A percentile compares a stretch with the other conserved stretches of the same genome.
Conservation (phyloP, 768 basidiomycete genomes). For the Albatrellus ellisii region DNA sequence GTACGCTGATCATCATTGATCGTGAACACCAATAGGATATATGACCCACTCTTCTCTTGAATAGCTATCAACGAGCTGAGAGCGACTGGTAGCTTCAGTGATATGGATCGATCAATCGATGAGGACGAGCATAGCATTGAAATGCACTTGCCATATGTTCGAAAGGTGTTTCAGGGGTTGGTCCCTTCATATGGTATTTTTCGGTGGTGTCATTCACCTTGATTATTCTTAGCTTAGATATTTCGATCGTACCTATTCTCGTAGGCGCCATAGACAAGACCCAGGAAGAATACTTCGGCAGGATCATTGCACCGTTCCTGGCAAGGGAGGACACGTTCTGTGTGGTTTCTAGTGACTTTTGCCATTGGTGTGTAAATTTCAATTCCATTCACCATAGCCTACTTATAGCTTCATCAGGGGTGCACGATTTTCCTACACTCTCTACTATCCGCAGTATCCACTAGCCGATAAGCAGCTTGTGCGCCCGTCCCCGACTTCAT, state of each 20-base stretch:
- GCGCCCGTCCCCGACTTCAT: constrained; percentile 17
- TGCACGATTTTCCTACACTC: constrained; percentile 73
- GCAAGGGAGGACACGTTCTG: constrained; percentile 69
- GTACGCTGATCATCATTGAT: constrained; percentile 32
- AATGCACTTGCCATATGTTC: constrained; percentile 91
- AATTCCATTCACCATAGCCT: background rate
- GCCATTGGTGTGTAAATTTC: constrained; percentile 61
- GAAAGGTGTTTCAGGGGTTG: constrained; percentile 75
- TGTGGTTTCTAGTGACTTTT: constrained; percentile 93
- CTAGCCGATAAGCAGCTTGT: constrained; percentile 22
- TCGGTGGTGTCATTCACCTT: background rate
- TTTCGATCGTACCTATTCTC: constrained; percentile 79
- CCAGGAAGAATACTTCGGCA: constrained; percentile 51
- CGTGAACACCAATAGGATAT: background rate
- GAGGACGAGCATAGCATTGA: constrained; percentile 96
- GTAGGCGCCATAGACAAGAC: constrained; percentile 64
- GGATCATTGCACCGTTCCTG: constrained; percentile 70
- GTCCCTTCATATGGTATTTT: constrained; percentile 6
- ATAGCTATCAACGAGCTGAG: constrained; percentile 57
- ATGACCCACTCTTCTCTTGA: background rate
- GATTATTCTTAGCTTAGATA: constrained; percentile 38
- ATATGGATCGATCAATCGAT: constrained; percentile 55
- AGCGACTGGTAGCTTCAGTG: constrained; percentile 53
- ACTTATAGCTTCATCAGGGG: constrained; percentile 38
- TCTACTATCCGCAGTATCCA: constrained; percentile 62